Evolutionary conservation across 495 filamentous ascomycete genomes (phyloP).

Genomic region (Amphirosellinia nigrospora): DNA sequence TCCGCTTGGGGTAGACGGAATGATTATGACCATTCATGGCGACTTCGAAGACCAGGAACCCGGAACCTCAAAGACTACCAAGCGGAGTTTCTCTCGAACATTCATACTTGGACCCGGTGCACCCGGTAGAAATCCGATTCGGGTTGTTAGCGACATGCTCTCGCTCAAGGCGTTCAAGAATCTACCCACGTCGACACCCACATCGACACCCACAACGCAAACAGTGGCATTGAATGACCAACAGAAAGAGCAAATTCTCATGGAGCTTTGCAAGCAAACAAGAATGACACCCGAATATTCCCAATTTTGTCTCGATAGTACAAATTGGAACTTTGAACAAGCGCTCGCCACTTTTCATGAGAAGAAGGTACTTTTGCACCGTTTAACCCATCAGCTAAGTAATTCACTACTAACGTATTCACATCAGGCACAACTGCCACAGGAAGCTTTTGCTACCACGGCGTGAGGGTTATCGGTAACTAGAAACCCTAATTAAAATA

Average conservation of each 20-base stretch:
- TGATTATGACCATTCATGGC: conserved; percentile 80
- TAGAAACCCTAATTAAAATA: neutral
- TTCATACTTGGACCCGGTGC: conserved; percentile 81
- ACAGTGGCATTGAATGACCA: neutral
- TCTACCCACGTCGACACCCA: conserved; percentile 41
- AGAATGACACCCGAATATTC: conserved; percentile 76
- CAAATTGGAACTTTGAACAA: conserved; percentile 73
- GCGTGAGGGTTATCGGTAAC: neutral
- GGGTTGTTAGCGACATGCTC: conserved; percentile 83
- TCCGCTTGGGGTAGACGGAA: conserved; percentile 70
- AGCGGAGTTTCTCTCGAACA: conserved; percentile 83
- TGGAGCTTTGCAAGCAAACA: conserved; percentile 70
- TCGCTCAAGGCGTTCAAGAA: conserved; percentile 66
- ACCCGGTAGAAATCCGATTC: conserved; percentile 63
- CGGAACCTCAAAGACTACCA: conserved; percentile 54
- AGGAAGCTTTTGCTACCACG: conserved; percentile 43
- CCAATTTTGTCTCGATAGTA: conserved; percentile 71
- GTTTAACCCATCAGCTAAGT: neutral
- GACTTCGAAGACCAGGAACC: conserved; percentile 78
- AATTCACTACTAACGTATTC: conserved; percentile 20
- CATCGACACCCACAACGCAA: conserved; percentile 29
- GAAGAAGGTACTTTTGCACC: conserved; percentile 45
- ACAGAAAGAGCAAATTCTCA: conserved; percentile 66
- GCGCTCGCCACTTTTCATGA: conserved; percentile 72
- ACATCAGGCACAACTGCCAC: conserved; percentile 43